Percentiles rank a stretch among this genome's conserved stretches.
Evolutionary conservation across 1,284 basidiomycete genomes (phyloP).

Genomic region (Fistulinella cinereoalba): DNA sequence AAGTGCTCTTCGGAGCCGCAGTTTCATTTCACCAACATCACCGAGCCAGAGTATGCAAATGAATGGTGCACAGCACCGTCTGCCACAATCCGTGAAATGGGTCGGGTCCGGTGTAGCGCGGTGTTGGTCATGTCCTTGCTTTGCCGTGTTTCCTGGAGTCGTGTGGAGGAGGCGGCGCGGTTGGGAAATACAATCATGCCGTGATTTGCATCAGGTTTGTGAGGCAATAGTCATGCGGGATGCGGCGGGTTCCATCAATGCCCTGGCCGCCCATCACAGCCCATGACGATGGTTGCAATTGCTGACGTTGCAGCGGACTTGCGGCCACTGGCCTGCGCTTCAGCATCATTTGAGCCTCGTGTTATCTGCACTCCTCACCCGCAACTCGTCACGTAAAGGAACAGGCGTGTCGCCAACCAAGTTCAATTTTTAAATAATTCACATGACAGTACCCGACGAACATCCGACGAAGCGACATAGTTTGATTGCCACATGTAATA

Average conservation of each 20-base stretch:
- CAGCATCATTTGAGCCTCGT: neutral
- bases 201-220: neutral
- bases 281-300: neutral
- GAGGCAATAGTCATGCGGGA: slow-evolving; percentile 5
- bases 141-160: slow-evolving; percentile 2
- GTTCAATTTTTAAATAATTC: slow-evolving; percentile 1
- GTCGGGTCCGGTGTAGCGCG: slow-evolving; percentile 14
- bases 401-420: neutral
- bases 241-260: neutral
- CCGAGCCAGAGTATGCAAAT: neutral
- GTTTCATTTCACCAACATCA: slow-evolving; percentile 10
- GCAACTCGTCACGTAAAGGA: neutral
- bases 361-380: neutral
- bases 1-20: slow-evolving; percentile 20
- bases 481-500: slow-evolving; percentile 1
- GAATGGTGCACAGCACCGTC: neutral
- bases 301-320: neutral
- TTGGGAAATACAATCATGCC: slow-evolving; percentile 3
- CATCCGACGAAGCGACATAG: neutral
- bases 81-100: slow-evolving; percentile 5
- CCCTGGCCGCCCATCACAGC: neutral
- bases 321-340: neutral
- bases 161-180: slow-evolving; percentile 1
- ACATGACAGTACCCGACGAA: neutral
- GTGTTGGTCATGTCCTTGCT: slow-evolving; percentile 1